Evolutionary conservation across 2,329 filamentous ascomycete genomes (phyloP).

Genomic region (Talaromyces islandicus): DNA sequence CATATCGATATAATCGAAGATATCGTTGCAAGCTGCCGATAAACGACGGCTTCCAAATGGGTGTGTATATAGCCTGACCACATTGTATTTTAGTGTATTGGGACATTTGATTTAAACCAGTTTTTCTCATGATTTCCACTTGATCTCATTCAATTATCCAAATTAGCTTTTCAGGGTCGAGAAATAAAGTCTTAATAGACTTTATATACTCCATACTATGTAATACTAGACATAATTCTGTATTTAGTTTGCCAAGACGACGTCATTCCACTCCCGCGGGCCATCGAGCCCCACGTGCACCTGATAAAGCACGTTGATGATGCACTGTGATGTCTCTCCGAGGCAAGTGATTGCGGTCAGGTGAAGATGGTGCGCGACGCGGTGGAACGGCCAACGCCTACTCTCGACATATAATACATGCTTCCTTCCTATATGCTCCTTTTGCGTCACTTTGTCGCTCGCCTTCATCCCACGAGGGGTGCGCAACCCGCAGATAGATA

Average conservation of each 20-base stretch:
- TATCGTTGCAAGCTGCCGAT: neutral
- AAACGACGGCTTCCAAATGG: neutral
- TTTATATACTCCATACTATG: no score
- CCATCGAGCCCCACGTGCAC: neutral
- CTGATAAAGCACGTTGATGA: neutral
- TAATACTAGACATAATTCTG: no score
- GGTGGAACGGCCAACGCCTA: neutral
- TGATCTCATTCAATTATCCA: neutral
- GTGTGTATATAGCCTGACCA: slow-evolving; percentile 10
- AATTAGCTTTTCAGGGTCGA: neutral
- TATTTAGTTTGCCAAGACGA: neutral
- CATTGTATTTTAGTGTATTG: slow-evolving; percentile 9
- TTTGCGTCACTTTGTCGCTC: neutral
- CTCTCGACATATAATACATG: neutral
- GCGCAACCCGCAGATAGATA: no score
- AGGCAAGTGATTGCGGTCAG: neutral
- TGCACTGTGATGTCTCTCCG: neutral
- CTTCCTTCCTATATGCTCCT: neutral
- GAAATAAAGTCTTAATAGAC: no score
- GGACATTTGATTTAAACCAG: neutral
- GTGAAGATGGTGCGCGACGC: neutral
- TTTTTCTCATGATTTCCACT: neutral
- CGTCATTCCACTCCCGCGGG: neutral
- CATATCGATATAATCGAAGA: neutral
- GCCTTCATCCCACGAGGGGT: no score